phyloP scores from a whole-genome alignment of 2,329 filamentous ascomycete genomes.

The Cladosporium sp. region DNA sequence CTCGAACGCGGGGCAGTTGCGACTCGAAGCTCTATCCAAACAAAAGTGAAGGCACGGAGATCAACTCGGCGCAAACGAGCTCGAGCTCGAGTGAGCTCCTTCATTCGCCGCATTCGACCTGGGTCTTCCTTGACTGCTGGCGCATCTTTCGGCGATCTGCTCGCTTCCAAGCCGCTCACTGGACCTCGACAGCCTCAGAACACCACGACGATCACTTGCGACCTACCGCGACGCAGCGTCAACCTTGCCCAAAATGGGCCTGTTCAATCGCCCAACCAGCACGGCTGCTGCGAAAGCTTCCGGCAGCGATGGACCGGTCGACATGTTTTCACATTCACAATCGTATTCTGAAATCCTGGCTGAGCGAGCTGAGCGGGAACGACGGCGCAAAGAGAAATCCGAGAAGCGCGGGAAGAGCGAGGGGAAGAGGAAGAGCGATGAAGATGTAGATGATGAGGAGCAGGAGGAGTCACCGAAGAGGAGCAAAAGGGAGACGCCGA shows the following conservation, averaged over 20 bases:
- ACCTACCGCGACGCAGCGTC: neutral
- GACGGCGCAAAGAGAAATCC: slow-evolving; percentile 8
- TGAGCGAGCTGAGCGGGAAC: slow-evolving; percentile 40
- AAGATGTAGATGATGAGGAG: slow-evolving; percentile 8
- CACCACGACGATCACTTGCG: neutral
- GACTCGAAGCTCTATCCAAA: neutral
- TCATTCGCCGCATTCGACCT: neutral
- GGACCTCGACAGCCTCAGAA: neutral
- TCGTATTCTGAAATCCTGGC: slow-evolving; percentile 41
- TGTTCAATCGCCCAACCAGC: slow-evolving; percentile 36
- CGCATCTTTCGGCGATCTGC: neutral
- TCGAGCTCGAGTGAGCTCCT: neutral
- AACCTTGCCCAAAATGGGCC: slow-evolving; percentile 27
- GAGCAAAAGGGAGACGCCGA: neutral
- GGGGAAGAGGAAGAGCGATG: slow-evolving; percentile 13
- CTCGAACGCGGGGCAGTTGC: neutral
- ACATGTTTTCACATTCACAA: slow-evolving; percentile 48
- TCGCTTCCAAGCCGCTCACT: neutral
- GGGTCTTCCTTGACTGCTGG: neutral
- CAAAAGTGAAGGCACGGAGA: neutral
- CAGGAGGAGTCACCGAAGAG: neutral
- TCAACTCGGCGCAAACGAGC: neutral
- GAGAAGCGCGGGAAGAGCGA: slow-evolving; percentile 7
- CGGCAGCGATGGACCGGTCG: slow-evolving; percentile 25
- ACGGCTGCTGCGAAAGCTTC: slow-evolving; percentile 20